Evolutionary conservation across 1,284 basidiomycete species (phyloP).

Genomic region (Caloboletus firmus): DNA sequence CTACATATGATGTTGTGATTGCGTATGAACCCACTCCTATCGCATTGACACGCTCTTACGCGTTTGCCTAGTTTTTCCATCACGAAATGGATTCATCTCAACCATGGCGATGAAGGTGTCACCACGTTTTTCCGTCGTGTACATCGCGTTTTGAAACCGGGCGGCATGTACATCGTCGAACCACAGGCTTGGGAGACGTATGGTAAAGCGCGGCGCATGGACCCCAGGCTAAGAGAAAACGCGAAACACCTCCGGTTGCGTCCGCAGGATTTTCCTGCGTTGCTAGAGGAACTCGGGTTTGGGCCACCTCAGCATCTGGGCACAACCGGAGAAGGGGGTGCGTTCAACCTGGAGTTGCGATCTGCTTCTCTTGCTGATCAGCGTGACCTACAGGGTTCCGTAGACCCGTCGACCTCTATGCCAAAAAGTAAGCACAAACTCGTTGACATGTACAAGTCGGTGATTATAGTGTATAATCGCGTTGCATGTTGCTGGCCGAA

Average conservation of each 20-base stretch:
- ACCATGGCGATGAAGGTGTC: slow-evolving; percentile 69
- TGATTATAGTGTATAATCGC: neutral
- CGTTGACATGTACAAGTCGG: neutral
- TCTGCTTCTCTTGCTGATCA: neutral
- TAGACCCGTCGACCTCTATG: slow-evolving; percentile 50
- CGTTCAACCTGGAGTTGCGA: slow-evolving; percentile 13
- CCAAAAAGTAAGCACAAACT: slow-evolving; percentile 25
- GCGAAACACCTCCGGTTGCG: slow-evolving; percentile 53
- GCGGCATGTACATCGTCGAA: slow-evolving; percentile 69
- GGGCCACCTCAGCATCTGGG: slow-evolving; percentile 49
- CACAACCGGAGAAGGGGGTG: slow-evolving; percentile 57
- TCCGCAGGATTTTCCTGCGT: slow-evolving; percentile 57
- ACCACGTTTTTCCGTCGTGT: slow-evolving; percentile 62
- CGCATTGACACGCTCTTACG: neutral
- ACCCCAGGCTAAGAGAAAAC: slow-evolving; percentile 58
- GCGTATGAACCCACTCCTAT: slow-evolving; percentile 50
- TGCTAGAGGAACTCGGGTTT: slow-evolving; percentile 66
- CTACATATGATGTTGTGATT: slow-evolving; percentile 69
- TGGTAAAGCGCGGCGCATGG: slow-evolving; percentile 67
- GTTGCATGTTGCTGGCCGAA: neutral
- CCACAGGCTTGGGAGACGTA: slow-evolving; percentile 82
- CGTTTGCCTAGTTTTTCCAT: slow-evolving; percentile 62
- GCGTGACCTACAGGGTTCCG: slow-evolving; percentile 43
- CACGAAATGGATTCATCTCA: slow-evolving; percentile 85
- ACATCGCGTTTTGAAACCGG: slow-evolving; percentile 52